Base-by-base conservation (phyloP, 2,329 filamentous ascomycete genomes). In the Exophiala mesophila region DNA sequence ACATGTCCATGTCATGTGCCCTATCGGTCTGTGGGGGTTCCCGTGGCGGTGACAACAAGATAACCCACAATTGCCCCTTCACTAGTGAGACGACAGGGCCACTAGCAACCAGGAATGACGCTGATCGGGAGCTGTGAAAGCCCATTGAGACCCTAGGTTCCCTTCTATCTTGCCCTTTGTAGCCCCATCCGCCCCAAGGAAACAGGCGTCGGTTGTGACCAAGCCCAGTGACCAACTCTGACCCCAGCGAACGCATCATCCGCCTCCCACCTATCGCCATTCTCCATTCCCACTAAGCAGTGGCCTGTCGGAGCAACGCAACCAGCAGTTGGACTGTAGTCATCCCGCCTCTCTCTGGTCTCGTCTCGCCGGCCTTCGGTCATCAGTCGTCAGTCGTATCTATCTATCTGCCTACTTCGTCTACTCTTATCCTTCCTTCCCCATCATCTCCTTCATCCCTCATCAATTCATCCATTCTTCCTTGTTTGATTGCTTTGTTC, bases 351-450 rank as follows among this genome's bases (percentile, higher is more conserved):
- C 57, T 50, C 59, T 59, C 59, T 57, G 52, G n/a, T n/a, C n/a
- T n/a, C 23, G 23, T 26, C 23, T 26, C 23, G 23, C 23, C 50
- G 51, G 55, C 54, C 50, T 49, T 56, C n/a, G n/a, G n/a, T n/a
- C n/a, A n/a, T n/a, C n/a, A n/a, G n/a, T n/a, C n/a, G n/a, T n/a
- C n/a, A n/a, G n/a, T n/a, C 59, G 50, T 54, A 54, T 59, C 57
- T 54, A 58, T 57, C 56, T 47, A 56, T 55, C 55, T 54, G 57
- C 53, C 55, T 54, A 44, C 53, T 47, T 57, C 57, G 55, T 45
- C 54, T 54, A 45, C 50, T 40, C 55, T 55, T 53, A 48, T 58
- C 57, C 50, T 45, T 48, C 48, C 20, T 17, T 40, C 34, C 31
- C 53, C 53, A 44, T 32, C 40, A 50, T 39, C 38, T 39, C 39